A percentile compares a stretch with the other conserved stretches of the same genome.
Evolutionary conservation across 116 monocot genomes (phyloP).

Genomic region (Thalassia testudinum): DNA sequence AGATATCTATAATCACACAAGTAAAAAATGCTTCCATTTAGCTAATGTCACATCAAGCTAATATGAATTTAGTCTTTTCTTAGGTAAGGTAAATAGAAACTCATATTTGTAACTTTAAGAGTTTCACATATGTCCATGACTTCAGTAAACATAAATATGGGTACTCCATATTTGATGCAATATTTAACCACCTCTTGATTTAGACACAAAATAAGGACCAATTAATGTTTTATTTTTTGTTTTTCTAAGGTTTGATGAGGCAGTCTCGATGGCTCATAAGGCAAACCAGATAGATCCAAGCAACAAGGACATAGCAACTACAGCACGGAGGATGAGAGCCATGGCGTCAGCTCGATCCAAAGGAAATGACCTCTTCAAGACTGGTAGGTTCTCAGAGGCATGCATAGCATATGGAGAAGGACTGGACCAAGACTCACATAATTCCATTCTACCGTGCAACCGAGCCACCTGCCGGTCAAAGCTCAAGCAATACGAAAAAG

Average conservation of each 20-base stretch:
- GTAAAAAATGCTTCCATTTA: too few species aligned
- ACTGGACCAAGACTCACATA: constrained; percentile 22
- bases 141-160: too few species aligned
- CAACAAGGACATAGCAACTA: constrained; percentile 22
- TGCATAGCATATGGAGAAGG: constrained; percentile 30
- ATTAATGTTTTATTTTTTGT: too few species aligned
- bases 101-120: too few species aligned
- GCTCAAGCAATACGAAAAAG: constrained; percentile 27
- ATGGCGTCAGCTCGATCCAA: constrained; percentile 24
- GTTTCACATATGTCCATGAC: too few species aligned
- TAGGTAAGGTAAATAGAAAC: too few species aligned
- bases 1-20: too few species aligned
- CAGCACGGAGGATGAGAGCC: constrained; percentile 8
- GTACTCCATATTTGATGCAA: too few species aligned
- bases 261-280: constrained; percentile 15
- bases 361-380: constrained; percentile 43
- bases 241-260: constrained; percentile 32
- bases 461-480: constrained; percentile 35
- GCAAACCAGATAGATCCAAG: constrained; percentile 30
- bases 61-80: too few species aligned
- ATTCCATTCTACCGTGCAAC: constrained; percentile 39
- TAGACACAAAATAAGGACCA: too few species aligned
- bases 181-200: too few species aligned
- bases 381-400: constrained; percentile 24
- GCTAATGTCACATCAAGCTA: too few species aligned